Conservation (phyloP, 108 stramenopile species). For the Parietichytrium sp. region DNA sequence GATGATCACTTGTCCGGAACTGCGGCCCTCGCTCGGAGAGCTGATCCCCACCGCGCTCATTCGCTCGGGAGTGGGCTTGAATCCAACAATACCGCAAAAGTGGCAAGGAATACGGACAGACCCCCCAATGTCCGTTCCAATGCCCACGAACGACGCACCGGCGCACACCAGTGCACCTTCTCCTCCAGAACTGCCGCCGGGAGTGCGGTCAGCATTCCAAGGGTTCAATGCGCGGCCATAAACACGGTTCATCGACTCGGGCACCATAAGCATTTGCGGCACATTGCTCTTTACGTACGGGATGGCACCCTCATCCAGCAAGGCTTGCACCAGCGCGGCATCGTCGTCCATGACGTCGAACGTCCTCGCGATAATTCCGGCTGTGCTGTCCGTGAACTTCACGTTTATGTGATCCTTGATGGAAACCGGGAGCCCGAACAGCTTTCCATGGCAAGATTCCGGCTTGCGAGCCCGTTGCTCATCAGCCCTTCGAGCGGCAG, state of each 20-base stretch:
- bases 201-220: constrained; percentile 50
- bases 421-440: constrained; percentile 53
- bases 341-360: constrained; percentile 39
- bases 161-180: constrained; percentile 53
- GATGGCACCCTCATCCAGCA: constrained; percentile 59
- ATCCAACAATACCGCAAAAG: constrained; percentile 53
- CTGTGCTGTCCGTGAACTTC: constrained; percentile 42
- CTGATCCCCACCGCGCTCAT: neutral
- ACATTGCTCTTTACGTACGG: constrained; percentile 54
- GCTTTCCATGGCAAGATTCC: neutral
- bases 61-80: constrained; percentile 57
- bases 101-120: constrained; percentile 54
- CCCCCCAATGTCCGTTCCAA: constrained; percentile 62
- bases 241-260: constrained; percentile 53
- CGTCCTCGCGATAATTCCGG: neutral
- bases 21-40: neutral
- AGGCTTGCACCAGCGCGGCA: constrained; percentile 51
- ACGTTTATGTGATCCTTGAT: constrained; percentile 54
- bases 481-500: constrained; percentile 38
- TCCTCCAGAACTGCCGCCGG: constrained; percentile 59
- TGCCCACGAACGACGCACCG: constrained; percentile 45
- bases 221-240: constrained; percentile 54
- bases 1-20: constrained; percentile 22
- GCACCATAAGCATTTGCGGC: constrained; percentile 55
- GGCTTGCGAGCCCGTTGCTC: constrained; percentile 6